These are phyloP conservation scores for Aspergillus sp. DNA, from an alignment of 2,329 filamentous ascomycete genomes.

Conservation along the genomic window DNA sequence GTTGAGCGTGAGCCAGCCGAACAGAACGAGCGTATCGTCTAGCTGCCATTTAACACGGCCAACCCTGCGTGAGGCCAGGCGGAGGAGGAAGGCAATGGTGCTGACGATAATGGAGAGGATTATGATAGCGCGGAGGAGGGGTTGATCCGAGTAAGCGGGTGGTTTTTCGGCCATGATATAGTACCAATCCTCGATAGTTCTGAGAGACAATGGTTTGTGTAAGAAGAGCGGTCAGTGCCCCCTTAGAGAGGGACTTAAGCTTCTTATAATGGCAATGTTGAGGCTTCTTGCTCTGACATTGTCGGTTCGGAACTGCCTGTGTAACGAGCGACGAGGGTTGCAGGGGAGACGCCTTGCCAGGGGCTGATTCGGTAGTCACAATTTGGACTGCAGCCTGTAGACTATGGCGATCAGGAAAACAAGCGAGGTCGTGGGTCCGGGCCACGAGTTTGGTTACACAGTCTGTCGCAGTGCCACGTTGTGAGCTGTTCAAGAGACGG, in stretches of 20 bases:
- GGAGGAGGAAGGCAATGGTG: neutral
- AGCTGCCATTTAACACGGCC: neutral
- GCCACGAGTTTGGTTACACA: neutral
- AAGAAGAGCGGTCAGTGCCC: neutral
- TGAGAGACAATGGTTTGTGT: neutral
- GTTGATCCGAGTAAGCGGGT: neutral
- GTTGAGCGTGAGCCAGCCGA: neutral
- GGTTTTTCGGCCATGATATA: neutral
- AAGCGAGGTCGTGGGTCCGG: neutral
- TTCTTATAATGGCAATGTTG: neutral
- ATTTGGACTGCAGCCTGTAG: neutral
- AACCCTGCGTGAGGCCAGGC: neutral
- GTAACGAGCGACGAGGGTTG: neutral
- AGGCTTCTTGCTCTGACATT: neutral
- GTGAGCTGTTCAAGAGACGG: neutral
- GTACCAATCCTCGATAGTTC: neutral
- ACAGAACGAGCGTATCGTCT: neutral
- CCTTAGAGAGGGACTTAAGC: neutral
- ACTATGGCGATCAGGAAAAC: neutral
- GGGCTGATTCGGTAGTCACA: neutral
- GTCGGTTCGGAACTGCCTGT: neutral
- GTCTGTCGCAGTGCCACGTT: neutral
- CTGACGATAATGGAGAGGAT: neutral
- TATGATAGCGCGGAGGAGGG: neutral
- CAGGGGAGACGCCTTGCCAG: neutral